Percentiles rank a stretch among this genome's conserved stretches.
Conservation (phyloP, 768 basidiomycete genomes). For the Russula foetens region DNA sequence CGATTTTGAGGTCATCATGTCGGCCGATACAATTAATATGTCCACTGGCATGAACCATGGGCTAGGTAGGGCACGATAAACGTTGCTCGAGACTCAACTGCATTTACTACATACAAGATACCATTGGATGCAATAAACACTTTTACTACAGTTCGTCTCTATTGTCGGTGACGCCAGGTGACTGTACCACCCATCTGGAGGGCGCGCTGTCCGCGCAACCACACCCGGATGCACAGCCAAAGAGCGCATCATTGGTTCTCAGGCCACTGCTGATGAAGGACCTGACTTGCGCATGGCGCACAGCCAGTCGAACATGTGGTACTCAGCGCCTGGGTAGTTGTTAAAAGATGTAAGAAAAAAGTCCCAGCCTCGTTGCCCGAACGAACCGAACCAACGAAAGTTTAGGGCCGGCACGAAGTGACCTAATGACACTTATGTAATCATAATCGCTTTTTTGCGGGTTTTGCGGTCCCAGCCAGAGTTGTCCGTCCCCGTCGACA, state of each 20-base stretch:
- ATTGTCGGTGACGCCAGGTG: constrained; percentile 21
- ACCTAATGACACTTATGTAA: no score
- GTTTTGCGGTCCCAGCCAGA: no score
- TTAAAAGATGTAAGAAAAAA: constrained; percentile 16
- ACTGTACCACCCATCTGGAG: constrained; percentile 16
- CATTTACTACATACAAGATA: background rate
- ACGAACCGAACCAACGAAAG: no score
- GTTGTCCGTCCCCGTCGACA: no score
- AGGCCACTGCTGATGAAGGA: constrained; percentile 20
- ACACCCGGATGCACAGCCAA: constrained; percentile 19
- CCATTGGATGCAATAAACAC: background rate
- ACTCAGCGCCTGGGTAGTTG: constrained; percentile 21
- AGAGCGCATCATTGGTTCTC: constrained; percentile 20
- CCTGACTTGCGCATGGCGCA: constrained; percentile 10
- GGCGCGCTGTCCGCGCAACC: background rate
- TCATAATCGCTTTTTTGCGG: no score
- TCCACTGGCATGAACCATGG: no score
- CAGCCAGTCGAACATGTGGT: constrained; percentile 22
- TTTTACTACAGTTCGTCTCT: background rate
- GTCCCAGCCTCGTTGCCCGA: no score
- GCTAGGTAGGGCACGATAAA: no score
- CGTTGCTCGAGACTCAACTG: background rate
- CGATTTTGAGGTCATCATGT: no score
- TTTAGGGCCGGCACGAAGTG: constrained; percentile 7
- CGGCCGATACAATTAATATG: no score